These are phyloP conservation scores for Ailanthus altissimus DNA, from an alignment of 345 rosid species.

Conservation along the genomic window DNA sequence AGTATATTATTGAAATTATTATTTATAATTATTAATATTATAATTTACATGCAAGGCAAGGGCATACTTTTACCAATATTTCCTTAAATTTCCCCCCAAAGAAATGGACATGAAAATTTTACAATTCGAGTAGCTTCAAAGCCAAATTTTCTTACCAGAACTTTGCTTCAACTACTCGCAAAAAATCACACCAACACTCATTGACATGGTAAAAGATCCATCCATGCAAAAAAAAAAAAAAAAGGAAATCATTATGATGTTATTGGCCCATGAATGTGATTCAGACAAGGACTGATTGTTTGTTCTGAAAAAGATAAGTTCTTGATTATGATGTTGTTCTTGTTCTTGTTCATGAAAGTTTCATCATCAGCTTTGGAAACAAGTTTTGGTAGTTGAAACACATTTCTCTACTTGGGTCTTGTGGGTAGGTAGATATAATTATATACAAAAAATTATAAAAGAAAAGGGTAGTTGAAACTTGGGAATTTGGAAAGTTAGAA, in stretches of 20 bases:
- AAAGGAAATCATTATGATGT: too few species aligned
- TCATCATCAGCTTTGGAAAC: not conserved
- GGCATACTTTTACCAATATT: not conserved
- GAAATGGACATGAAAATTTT: not conserved
- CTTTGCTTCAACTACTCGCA: not conserved
- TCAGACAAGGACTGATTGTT: constrained; percentile 18
- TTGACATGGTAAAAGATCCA: not conserved
- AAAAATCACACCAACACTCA: not conserved
- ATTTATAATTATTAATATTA: too few species aligned
- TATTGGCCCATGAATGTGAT: constrained; percentile 11
- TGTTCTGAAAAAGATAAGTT: not conserved
- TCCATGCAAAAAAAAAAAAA: not conserved
- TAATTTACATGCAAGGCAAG: too few species aligned
- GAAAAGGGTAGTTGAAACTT: not conserved
- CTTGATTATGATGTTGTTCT: too few species aligned
- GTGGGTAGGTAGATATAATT: constrained; percentile 18
- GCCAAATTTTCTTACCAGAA: not conserved
- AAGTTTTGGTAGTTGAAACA: constrained; percentile 30
- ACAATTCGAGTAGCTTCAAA: not conserved
- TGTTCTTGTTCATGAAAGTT: not conserved
- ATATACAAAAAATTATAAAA: too few species aligned
- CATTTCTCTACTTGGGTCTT: not conserved
- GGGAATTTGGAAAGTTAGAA: too few species aligned
- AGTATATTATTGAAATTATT: too few species aligned
- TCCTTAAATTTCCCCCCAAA: too few species aligned